Evolutionary conservation across 257 asterid species (phyloP).

Genomic region (Cinchona pubescens): DNA sequence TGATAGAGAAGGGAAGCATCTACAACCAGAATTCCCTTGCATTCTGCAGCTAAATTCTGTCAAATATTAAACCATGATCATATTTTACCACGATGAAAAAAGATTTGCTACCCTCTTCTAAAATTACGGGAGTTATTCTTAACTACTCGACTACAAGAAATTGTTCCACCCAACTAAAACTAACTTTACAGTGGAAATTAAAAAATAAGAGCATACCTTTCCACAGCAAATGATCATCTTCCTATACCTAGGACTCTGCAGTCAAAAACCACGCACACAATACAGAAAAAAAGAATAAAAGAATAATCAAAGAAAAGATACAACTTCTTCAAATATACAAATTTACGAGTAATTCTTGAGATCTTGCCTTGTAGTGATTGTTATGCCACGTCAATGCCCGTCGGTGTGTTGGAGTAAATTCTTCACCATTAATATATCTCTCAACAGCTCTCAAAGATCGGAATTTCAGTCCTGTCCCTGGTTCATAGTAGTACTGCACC

Average conservation of each 20-base stretch:
- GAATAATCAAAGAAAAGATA: too few species aligned
- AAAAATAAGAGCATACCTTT: conserved; percentile 37
- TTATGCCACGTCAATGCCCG: conserved; percentile 11
- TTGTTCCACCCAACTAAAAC: neutral
- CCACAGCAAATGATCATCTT: conserved; percentile 53
- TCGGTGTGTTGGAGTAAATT: conserved; percentile 12
- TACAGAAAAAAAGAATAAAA: neutral
- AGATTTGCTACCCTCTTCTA: neutral
- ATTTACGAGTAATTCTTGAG: neutral
- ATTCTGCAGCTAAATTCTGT: neutral
- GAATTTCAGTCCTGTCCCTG: conserved; percentile 65
- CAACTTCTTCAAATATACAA: conserved; percentile 14
- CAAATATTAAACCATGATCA: neutral
- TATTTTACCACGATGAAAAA: neutral
- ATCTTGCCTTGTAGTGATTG: conserved; percentile 25
- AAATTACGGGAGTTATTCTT: neutral
- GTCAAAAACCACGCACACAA: too few species aligned
- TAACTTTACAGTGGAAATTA: neutral
- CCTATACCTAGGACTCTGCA: conserved; percentile 29
- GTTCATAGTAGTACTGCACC: conserved; percentile 75
- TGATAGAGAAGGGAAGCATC: neutral
- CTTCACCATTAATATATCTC: conserved; percentile 50
- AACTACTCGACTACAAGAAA: neutral
- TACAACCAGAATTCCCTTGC: neutral
- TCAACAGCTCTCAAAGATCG: conserved; percentile 55